These are phyloP conservation scores for Pseudogymnoascus sp. DNA, from an alignment of 2,329 filamentous ascomycete species.

Conservation along the genomic window DNA sequence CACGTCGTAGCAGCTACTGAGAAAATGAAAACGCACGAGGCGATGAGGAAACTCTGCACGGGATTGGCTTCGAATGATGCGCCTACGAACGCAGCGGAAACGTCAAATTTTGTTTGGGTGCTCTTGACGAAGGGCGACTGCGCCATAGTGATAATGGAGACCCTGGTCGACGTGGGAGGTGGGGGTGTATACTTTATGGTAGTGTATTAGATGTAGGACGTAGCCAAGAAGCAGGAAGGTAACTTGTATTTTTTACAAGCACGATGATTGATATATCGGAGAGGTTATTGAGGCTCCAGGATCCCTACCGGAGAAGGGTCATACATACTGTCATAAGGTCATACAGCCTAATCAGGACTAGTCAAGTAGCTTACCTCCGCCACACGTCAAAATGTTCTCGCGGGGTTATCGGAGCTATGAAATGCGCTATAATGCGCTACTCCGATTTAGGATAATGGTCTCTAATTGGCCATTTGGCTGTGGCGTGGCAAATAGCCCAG, in stretches of 20 bases:
- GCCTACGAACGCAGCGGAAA: not conserved
- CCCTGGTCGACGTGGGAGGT: not conserved
- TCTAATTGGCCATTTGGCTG: not conserved
- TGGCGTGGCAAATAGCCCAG: not conserved
- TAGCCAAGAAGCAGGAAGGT: not conserved
- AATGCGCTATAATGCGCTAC: not conserved
- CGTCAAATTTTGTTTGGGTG: not conserved
- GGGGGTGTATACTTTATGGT: not conserved
- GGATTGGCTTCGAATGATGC: not conserved
- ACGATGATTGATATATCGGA: not conserved
- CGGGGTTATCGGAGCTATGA: not conserved
- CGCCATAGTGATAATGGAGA: not conserved
- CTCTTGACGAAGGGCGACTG: not conserved
- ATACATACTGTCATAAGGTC: not conserved
- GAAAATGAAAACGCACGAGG: not conserved
- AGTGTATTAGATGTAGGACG: not conserved
- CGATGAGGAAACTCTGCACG: not conserved
- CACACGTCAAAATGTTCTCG: not conserved
- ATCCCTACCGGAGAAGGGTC: not conserved
- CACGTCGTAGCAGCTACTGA: not conserved
- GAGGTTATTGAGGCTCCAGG: not conserved
- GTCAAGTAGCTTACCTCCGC: not conserved
- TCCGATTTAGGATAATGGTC: conserved; percentile 1
- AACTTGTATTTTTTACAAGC: not conserved
- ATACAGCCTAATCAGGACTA: not conserved